Evolutionary conservation across 441 rosid genomes (phyloP).

Genomic region (Gossypium lobatum): DNA sequence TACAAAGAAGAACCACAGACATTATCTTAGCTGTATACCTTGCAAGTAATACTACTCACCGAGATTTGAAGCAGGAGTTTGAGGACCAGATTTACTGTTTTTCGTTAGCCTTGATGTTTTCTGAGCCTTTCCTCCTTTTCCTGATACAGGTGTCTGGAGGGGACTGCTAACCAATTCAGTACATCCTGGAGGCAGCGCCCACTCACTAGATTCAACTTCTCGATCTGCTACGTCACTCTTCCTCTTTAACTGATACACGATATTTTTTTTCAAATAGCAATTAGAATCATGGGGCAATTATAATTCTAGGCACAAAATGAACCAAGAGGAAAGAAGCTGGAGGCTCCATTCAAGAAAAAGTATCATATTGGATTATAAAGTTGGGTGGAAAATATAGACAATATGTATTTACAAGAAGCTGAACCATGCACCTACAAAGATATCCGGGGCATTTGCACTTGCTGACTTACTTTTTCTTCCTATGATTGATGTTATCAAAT

Average conservation of each 20-base stretch:
- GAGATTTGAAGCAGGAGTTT: conserved; percentile 53
- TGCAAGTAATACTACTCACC: conserved; percentile 38
- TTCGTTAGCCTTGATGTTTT: conserved; percentile 58
- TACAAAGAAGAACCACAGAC: background rate
- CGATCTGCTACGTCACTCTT: conserved; percentile 55
- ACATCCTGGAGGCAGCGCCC: conserved; percentile 41
- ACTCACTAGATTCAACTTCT: conserved; percentile 49
- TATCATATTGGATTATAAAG: background rate
- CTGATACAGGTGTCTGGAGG: conserved; percentile 74
- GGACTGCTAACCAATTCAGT: conserved; percentile 44
- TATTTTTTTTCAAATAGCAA: conserved; percentile 4
- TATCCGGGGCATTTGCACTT: background rate
- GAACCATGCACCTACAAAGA: conserved; percentile 1
- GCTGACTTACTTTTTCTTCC: background rate
- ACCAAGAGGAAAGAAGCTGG: background rate
- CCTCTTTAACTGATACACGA: conserved; percentile 54
- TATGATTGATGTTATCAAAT: background rate
- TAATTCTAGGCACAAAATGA: background rate
- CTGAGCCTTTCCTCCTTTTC: conserved; percentile 74
- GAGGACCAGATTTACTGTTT: conserved; percentile 55
- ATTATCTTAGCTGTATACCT: background rate
- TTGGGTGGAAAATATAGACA: background rate
- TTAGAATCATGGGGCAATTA: conserved; percentile 11
- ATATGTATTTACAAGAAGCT: background rate
- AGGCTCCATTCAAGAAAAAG: background rate